These are phyloP conservation scores for Coniosporium tulheliwenetii DNA, from an alignment of 2,329 filamentous ascomycete species.

Conservation along the genomic window DNA sequence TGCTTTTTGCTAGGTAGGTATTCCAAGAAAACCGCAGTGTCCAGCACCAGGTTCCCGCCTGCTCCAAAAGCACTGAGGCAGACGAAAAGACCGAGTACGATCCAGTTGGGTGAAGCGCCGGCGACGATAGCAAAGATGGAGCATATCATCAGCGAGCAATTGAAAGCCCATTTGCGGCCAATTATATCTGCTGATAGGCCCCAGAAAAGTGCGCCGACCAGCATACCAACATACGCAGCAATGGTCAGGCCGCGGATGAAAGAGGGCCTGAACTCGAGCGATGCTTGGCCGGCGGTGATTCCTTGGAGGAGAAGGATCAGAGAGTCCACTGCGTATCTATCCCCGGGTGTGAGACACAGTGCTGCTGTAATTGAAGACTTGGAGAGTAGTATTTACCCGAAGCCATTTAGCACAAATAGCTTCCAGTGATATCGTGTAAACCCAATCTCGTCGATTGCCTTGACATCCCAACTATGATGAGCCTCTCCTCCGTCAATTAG, in stretches of 20 bases:
- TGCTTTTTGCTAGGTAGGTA: conserved; percentile 42
- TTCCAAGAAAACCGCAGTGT: conserved; percentile 44
- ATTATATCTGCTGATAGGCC: conserved; percentile 52
- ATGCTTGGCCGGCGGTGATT: conserved; percentile 43
- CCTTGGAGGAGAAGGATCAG: conserved; percentile 44
- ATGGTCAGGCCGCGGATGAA: conserved; percentile 45
- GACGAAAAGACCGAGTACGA: conserved; percentile 47
- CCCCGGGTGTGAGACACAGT: neutral
- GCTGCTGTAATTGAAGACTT: neutral
- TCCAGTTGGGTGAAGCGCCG: conserved; percentile 52
- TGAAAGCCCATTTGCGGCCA: conserved; percentile 53
- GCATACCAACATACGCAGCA: conserved; percentile 41
- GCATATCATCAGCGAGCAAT: conserved; percentile 47
- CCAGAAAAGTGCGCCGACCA: conserved; percentile 49
- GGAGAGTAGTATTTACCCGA: conserved; percentile 27
- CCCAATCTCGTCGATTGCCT: conserved; percentile 37
- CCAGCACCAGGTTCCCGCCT: conserved; percentile 48
- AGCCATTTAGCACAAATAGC: conserved; percentile 45
- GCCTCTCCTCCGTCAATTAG: neutral
- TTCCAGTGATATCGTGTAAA: conserved; percentile 40
- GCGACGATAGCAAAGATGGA: conserved; percentile 47
- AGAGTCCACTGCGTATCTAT: conserved; percentile 40
- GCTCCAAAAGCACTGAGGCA: conserved; percentile 47
- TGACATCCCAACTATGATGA: neutral
- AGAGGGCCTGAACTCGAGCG: conserved; percentile 39